Base-by-base conservation (phyloP, 805 yeast species). In the Spathaspora passalidarum region DNA sequence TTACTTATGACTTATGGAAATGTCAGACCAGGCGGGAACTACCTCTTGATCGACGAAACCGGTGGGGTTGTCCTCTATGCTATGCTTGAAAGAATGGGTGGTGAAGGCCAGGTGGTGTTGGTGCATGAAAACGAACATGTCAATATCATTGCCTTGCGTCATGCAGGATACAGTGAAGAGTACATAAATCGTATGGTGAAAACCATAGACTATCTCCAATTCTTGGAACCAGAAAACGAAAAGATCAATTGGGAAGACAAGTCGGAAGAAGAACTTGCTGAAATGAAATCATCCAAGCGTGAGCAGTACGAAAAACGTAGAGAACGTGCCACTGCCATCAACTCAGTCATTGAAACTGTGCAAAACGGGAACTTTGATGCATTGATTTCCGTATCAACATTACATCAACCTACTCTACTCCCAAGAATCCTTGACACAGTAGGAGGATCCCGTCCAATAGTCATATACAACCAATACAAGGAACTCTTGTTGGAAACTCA, bases 121-220 rank as follows among this genome's bases (percentile, higher is more conserved):
- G 72, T 84, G 1, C 97, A 94, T 65, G 99, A 94, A 60, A 89
- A 89, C 63, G 99, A 94, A 63, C 97, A 92, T 60, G 83, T 96
- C 2, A 91, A 91, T 59, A 68, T 84, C 21, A 85, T 85, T 48
- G 79, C 87, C 0, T 66, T 92, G 47, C 78, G 80, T 50, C 81
- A 80, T 57, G 76, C 89, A 40, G 84, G 86, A 59, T 81, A 77
- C 59, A 59, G 86, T 1, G 81, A 78, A 23, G 78, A 75, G 21
- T 61, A 73, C 39, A 69, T 79, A 25, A 66, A 72, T 22, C 62
- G 69, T 19, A 80, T 85, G 75, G 78, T 90, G 42, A 79, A 82
- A 56, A 77, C 88, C 1, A 74, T 90, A 8, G 88, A 86, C 50
- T 73, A 91, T 68, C 72, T 92, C 45, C 96, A 94, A 57, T 81